phyloP scores from a whole-genome alignment of 495 filamentous ascomycete genomes.

The Penicillium cosmopolitanum region DNA sequence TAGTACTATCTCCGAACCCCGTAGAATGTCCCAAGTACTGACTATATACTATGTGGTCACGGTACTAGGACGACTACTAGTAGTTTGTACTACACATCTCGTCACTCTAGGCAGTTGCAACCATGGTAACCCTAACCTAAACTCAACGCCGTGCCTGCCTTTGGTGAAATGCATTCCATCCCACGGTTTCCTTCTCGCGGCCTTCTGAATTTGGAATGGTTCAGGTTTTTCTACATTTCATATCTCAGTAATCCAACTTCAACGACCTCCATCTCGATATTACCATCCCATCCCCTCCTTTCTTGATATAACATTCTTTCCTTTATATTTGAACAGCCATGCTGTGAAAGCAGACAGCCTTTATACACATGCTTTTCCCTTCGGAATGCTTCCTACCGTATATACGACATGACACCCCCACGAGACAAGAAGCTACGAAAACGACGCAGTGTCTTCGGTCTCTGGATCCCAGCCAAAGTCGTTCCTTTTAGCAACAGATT shows the following conservation, averaged over 20 bases:
- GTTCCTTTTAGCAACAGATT: conserved; percentile 15
- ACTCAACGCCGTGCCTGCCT: too few species aligned
- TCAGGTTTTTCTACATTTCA: background rate
- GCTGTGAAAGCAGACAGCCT: conserved; percentile 7
- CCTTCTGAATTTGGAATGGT: too few species aligned
- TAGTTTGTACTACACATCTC: too few species aligned
- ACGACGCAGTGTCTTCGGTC: conserved; percentile 27
- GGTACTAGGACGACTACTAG: too few species aligned
- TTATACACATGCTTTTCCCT: conserved; percentile 1
- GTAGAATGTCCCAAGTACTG: too few species aligned
- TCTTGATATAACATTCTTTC: background rate
- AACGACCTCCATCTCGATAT: background rate
- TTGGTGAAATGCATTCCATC: too few species aligned
- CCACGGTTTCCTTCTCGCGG: too few species aligned
- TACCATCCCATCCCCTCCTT: background rate
- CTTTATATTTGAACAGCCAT: background rate
- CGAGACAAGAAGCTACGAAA: conserved; percentile 17
- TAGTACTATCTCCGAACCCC: too few species aligned
- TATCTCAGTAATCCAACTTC: background rate
- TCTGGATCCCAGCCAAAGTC: conserved; percentile 27
- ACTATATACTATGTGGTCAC: too few species aligned
- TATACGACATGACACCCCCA: conserved; percentile 25
- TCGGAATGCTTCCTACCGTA: background rate
- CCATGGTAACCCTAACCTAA: too few species aligned
- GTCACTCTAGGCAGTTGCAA: too few species aligned